A percentile compares a stretch with the other conserved stretches of the same genome.
Evolutionary conservation across 2,329 filamentous ascomycete genomes (phyloP).

Genomic region (Rutstroemia sp.): DNA sequence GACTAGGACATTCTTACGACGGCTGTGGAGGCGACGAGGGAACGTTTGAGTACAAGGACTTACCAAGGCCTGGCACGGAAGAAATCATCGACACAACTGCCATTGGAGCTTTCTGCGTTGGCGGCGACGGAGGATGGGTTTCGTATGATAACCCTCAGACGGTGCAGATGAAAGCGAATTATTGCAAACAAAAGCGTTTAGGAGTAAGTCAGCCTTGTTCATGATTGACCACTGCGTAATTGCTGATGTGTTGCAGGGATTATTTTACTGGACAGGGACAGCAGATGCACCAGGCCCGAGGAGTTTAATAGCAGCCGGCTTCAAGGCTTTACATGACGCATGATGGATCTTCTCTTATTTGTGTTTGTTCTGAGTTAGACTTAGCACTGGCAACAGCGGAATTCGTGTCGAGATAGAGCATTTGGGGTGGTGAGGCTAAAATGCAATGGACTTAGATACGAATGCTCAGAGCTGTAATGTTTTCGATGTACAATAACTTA

Average conservation of each 20-base stretch:
- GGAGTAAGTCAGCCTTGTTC: slow-evolving; percentile 38
- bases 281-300: slow-evolving; percentile 55
- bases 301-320: slow-evolving; percentile 52
- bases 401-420: too few species aligned
- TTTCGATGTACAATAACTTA: slow-evolving; percentile 4
- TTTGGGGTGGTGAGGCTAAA: not conserved
- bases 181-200: slow-evolving; percentile 62
- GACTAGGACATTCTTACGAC: slow-evolving; percentile 55
- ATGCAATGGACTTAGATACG: not conserved
- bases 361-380: not conserved
- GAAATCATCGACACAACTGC: slow-evolving; percentile 61
- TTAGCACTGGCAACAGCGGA: too few species aligned
- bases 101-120: slow-evolving; percentile 64
- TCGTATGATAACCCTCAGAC: slow-evolving; percentile 74
- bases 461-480: not conserved
- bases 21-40: slow-evolving; percentile 55
- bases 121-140: slow-evolving; percentile 69
- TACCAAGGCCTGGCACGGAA: slow-evolving; percentile 54
- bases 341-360: not conserved
- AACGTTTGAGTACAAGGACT: slow-evolving; percentile 64
- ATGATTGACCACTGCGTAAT: not conserved
- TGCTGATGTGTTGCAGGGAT: slow-evolving; percentile 39
- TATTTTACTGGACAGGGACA: slow-evolving; percentile 80
- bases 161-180: slow-evolving; percentile 66
- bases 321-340: slow-evolving; percentile 43